Base-by-base conservation (phyloP, 163 green algal genomes). In the Chlorella variabilis region DNA sequence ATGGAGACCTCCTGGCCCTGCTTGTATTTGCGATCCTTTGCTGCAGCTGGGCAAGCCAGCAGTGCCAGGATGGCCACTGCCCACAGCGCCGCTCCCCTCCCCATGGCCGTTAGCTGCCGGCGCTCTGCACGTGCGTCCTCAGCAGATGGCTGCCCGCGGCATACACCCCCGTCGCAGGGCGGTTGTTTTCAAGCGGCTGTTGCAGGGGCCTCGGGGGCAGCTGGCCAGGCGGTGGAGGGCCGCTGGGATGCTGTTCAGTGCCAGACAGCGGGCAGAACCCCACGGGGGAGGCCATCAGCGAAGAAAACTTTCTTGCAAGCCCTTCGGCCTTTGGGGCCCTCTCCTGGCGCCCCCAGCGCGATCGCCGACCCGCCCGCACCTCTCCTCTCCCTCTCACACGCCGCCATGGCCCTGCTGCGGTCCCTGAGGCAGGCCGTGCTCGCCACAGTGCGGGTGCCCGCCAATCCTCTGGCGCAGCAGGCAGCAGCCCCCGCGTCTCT, bases 1-100 rank as follows among this genome's bases (percentile, higher is more conserved):
- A 98, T 82, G 29, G 88, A 86, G 33, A 98, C 91, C 4, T 88
- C 70, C 21, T 97, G 92, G 15, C 85, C 86, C 29, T 88, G 66
- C 51, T 89, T 85, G 78, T 97, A 97, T 7, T 81, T 83, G 83
- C 39, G 71, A 36, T 96, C 93, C 56, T 92, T 88, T 48, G 58
- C 75, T 21, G n/a, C 78, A 42, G 36, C 48, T n/a, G n/a, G n/a
- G 49, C 49, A 9, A 27, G 49, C 51, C 69, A 82, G 31, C 61
- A 79, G 71, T 23, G 54, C 38, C 65, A 36, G 20, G 2, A 73
- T 31, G 13, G 65, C 65, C 25, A 27, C 36, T 20, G 31, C 33
- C 51, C 45, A 45, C 70, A 77, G 29, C n/a, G 48, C 68, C 68
- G 31, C 48, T 48, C 51, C 71, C 49, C 36, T 45, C 9, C 54